Conservation (phyloP, 495 filamentous ascomycete species). For the Neurospora sp. region DNA sequence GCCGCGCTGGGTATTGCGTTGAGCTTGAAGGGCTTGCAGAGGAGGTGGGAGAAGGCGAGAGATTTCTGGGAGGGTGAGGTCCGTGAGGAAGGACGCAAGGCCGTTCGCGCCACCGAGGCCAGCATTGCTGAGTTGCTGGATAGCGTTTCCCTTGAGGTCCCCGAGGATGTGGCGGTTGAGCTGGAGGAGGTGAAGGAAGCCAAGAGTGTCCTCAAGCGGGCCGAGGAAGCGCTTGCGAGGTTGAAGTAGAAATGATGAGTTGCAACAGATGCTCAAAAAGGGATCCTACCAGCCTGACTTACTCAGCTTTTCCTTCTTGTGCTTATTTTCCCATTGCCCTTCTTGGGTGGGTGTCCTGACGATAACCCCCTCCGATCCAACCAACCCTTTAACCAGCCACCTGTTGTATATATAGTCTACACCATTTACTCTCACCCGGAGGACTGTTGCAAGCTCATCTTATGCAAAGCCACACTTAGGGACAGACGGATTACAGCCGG, state of each 20-base stretch:
- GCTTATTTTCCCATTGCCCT: neutral
- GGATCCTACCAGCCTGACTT: neutral
- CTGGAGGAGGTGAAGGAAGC: conserved; percentile 39
- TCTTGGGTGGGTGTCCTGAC: neutral
- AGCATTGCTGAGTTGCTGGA: conserved; percentile 48
- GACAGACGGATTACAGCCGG: neutral
- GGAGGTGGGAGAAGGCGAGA: conserved; percentile 62
- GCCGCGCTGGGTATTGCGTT: conserved; percentile 68
- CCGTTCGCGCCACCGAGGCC: conserved; percentile 59
- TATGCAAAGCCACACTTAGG: neutral
- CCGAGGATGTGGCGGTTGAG: conserved; percentile 17
- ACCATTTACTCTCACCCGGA: neutral
- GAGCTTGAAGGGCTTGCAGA: conserved; percentile 65
- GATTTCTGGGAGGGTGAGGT: conserved; percentile 65
- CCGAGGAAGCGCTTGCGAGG: conserved; percentile 24
- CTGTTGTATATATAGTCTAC: neutral
- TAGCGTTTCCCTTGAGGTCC: conserved; percentile 13
- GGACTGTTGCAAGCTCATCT: neutral
- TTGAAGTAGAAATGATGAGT: conserved; percentile 1
- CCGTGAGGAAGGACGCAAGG: conserved; percentile 67
- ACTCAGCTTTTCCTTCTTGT: neutral
- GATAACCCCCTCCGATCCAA: neutral
- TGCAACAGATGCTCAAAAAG: neutral
- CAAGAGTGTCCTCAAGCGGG: conserved; percentile 44
- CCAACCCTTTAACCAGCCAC: neutral